Base-by-base conservation (phyloP, 345 rosid species). In the Erucastrum elatum region DNA sequence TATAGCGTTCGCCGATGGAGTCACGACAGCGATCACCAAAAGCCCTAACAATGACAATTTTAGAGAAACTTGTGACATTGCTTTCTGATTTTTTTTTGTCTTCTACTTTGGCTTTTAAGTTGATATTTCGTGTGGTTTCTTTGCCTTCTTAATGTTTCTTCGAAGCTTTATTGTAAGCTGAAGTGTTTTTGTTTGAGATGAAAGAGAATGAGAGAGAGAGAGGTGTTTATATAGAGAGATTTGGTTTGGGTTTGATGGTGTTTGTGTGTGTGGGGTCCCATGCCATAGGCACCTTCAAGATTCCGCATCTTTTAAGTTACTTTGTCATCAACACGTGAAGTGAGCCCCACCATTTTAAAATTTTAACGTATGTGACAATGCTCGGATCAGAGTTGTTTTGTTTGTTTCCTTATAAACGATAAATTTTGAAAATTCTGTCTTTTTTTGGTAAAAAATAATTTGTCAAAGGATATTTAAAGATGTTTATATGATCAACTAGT, bases 291-390 rank as follows among this genome's bases (percentile, higher is more conserved):
- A 69, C 79, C 82, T 69, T 80, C 67, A 66, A 34, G 71, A 37
- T 80, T 80, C 75, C 75, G 79, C 79, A 80, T 74, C 75, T 74
- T 79, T 73, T 27, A 74, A 74, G 78, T 74, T 68, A 66, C 58
- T 41, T 37, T 56, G 26, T 15, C 49, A 78, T 78, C 68, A 58
- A 78, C 82, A 80, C 82, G 82, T 80, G 79, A 74, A 74, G 66
- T 80, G 66, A 63, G 46, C 51, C 72, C 78, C 82, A 49, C 78
- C 69, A 0, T 66, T 77, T 66, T 66, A 61, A 66, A 66, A 0
- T 67, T 77, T 74, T 67, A 73, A 72, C 72, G 72, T 77, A 64
- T 66, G 17, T 70, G 69, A 63, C 41, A n/a, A n/a, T 75, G 21
- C 34, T 75, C 58, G 0, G 0, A 66, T 75, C 58, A 41, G 17